Conservation (phyloP, 73 alveolate genomes). For the Uronychia setigera region DNA sequence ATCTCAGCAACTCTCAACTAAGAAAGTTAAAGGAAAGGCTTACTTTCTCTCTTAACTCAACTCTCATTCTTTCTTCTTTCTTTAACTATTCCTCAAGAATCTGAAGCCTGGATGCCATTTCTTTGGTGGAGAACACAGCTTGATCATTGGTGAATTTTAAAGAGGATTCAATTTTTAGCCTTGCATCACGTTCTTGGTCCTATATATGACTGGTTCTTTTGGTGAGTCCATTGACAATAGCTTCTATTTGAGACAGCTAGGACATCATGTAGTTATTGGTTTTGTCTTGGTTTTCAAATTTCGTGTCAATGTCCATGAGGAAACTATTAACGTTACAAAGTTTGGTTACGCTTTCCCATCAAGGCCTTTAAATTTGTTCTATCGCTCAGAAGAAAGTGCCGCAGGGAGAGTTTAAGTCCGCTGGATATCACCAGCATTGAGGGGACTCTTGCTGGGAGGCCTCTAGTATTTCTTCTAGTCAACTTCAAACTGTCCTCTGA, state of each 20-base stretch:
- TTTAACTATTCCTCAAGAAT: conserved; percentile 37
- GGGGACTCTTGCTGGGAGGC: not conserved
- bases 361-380: conserved; percentile 20
- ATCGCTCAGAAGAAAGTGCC: conserved; percentile 25
- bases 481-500: conserved; percentile 31
- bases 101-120: conserved; percentile 21
- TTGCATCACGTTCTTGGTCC: conserved; percentile 59
- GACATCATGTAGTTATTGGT: conserved; percentile 28
- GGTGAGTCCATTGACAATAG: conserved; percentile 3
- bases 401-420: conserved; percentile 8
- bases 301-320: conserved; percentile 53
- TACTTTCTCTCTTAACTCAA: conserved; percentile 44
- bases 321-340: not conserved
- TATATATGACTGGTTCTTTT: conserved; percentile 34
- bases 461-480: conserved; percentile 16
- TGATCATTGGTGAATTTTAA: conserved; percentile 44
- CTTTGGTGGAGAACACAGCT: conserved; percentile 24
- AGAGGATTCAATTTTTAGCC: conserved; percentile 40
- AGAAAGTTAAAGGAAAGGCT: no score
- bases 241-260: conserved; percentile 32
- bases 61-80: conserved; percentile 34
- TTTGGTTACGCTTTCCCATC: conserved; percentile 53
- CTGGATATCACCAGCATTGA: not conserved
- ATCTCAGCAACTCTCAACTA: conserved; percentile 45
- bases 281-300: conserved; percentile 53